phyloP scores from a whole-genome alignment of 768 basidiomycete species.

The Suillus alpinus region DNA sequence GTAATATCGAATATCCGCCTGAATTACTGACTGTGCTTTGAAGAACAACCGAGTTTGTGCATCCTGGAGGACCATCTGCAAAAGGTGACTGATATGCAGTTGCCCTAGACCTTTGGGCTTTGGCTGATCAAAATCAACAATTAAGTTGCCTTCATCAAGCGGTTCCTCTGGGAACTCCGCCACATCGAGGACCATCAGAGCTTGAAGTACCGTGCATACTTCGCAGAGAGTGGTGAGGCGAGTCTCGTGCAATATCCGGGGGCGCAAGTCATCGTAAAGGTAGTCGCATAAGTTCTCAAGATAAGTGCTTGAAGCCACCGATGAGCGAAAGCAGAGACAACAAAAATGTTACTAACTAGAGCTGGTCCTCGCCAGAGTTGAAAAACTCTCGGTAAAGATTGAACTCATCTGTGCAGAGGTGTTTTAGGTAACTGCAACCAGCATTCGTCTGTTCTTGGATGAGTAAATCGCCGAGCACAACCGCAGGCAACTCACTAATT shows the following conservation, averaged over 20 bases:
- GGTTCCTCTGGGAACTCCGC: conserved; percentile 35
- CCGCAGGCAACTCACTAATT: conserved; percentile 52
- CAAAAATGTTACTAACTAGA: conserved; percentile 52
- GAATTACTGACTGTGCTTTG: conserved; percentile 90
- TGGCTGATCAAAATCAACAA: conserved; percentile 36
- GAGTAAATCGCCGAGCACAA: neutral
- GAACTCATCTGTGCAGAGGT: conserved; percentile 89
- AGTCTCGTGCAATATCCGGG: conserved; percentile 91
- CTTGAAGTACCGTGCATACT: conserved; percentile 94
- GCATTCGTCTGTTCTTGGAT: conserved; percentile 64
- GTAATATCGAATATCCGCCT: conserved; percentile 85
- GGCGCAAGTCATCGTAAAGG: conserved; percentile 93
- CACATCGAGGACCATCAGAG: conserved; percentile 91
- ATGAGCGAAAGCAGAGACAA: neutral
- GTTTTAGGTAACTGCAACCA: conserved; percentile 91
- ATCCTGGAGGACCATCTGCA: conserved; percentile 92
- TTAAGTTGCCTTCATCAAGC: conserved; percentile 35
- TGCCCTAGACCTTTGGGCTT: conserved; percentile 45
- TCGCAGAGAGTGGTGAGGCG: conserved; percentile 86
- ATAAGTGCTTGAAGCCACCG: conserved; percentile 60
- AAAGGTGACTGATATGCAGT: conserved; percentile 76
- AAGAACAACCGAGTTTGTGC: conserved; percentile 95
- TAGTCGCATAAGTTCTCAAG: conserved; percentile 91
- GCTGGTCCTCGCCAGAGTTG: conserved; percentile 71
- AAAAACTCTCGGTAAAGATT: conserved; percentile 84